Base-by-base conservation (phyloP, 2,329 filamentous ascomycete species). In the Fusarium siculi region DNA sequence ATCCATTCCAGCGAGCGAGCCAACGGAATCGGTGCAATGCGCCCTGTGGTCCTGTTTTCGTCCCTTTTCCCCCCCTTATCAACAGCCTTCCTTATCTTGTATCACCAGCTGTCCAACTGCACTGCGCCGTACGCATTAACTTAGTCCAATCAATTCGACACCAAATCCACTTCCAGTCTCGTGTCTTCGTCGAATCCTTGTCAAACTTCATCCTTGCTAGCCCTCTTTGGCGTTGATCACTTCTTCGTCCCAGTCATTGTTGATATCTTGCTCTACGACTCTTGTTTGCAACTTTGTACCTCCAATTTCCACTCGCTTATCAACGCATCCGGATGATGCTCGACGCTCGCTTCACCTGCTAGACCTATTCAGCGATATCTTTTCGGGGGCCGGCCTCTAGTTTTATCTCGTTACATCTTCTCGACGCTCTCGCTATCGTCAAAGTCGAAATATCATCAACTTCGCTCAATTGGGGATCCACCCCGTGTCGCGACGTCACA, bases 321-420 rank as follows among this genome's bases (percentile, higher is more conserved):
- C 30, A 30, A 30, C 50, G 73, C 66, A 75, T 74, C 66, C 49
- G 32, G 39, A 69, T 50, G 52, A 76, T 76, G 73, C 73, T 61
- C 63, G 56, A 74, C 74, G 63, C 67, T 76, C 72, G 74, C 73
- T 76, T 73, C 47, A 44, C 66, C 43, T 63, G 49, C 40, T 56
- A 58, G 37, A 59, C n/a, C 40, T 47, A 49, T 56, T 47, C 43
- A 55, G 49, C 63, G 52, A 39, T 50, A 62, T 52, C 32, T 19
- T 58, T 36, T 53, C 52, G 25, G 36, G 60, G 53, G 42, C 61
- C 43, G 59, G 53, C 25, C 43, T 68, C 56, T 46, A 57, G 39
- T 61, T 63, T 47, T 43, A 66, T 55, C 39, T 56, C 47, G 21
- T 59, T 28, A 14, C 34, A 21, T 39, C 34, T 21, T 23, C 46